A percentile compares a stretch with the other conserved stretches of the same genome.
phyloP scores from a whole-genome alignment of 2,329 filamentous ascomycete genomes.

The Verticillium nubilum region DNA sequence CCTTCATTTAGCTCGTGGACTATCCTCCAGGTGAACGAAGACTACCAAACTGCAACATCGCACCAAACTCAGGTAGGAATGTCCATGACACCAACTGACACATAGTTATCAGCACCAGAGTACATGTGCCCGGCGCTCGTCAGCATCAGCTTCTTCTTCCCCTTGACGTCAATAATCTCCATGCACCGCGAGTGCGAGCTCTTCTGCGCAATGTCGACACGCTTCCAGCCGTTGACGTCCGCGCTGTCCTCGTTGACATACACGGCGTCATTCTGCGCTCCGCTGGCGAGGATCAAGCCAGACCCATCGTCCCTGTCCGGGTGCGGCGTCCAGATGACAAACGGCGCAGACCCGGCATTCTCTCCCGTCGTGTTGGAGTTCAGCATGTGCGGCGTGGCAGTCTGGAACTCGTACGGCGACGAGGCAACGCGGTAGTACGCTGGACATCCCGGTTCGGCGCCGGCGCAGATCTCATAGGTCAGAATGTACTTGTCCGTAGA shows the following conservation, averaged over 20 bases:
- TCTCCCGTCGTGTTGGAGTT: slow-evolving; percentile 1
- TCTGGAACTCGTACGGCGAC: background rate
- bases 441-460: background rate
- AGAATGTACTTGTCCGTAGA: slow-evolving; percentile 1
- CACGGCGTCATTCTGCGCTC: background rate
- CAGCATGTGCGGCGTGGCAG: background rate
- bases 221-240: background rate
- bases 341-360: background rate
- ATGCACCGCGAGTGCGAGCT: background rate
- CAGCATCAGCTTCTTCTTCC: background rate
- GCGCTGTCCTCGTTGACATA: background rate
- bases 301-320: background rate
- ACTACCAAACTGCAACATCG: background rate
- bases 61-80: background rate
- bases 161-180: background rate
- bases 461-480: slow-evolving; percentile 2
- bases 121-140: background rate
- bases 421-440: background rate
- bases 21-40: too few species aligned
- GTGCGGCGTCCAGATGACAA: background rate
- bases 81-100: background rate
- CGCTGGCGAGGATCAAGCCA: background rate
- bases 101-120: background rate
- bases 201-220: background rate
- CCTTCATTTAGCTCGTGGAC: too few species aligned